Evolutionary conservation across 2,329 filamentous ascomycete species (phyloP), one percentile per base, ranked within the genome.

Genomic region (Capronia epimyces): DNA sequence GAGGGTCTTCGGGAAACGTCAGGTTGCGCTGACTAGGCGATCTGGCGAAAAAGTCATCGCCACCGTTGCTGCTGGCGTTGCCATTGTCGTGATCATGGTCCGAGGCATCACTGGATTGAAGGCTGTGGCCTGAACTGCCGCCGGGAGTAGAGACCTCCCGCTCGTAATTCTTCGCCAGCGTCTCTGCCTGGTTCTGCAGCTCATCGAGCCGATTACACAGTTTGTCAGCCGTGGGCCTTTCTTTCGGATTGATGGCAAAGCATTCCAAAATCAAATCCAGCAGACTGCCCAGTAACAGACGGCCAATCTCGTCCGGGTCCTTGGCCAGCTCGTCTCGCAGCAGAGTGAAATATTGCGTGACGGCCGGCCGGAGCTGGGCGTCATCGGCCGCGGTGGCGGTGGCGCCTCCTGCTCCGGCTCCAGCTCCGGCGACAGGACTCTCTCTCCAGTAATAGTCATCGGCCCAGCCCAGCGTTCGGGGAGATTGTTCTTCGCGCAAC

Each of bases 161-260:
- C n/a, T 34, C 31, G 13, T 10, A 13, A 6, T 15, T 34, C 15
- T 34, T 34, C 8, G 13, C 8, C 31, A 34, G 10, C 5, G 15
- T 13, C 31, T 34, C 31, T 13, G 44, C 44, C 32, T 37, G 37
- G 31, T 46, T 39, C 20, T 46, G 31, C 16, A 37, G 44, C 8
- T 46, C 44, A 16, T 46, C 44, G 21, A 46, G 31, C 31, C 31
- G 8, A 5, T 34, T 13, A n/a, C 31, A 34, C 5, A 34, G 31
- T 5, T n/a, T 13, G 9, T n/a, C 31, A 10, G n/a, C 15, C 13
- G 9, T 34, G 6, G 31, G 31, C 13, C 31, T 13, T 5, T 34
- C 15, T 16, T 34, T 5, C 8, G 31, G 31, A 7, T 34, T 10
- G 8, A 34, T 34, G 8, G 9, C 5, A n/a, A 34, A 34, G 15